Evolutionary conservation across 345 rosid species (phyloP).

Genomic region (Jatropha curcas): DNA sequence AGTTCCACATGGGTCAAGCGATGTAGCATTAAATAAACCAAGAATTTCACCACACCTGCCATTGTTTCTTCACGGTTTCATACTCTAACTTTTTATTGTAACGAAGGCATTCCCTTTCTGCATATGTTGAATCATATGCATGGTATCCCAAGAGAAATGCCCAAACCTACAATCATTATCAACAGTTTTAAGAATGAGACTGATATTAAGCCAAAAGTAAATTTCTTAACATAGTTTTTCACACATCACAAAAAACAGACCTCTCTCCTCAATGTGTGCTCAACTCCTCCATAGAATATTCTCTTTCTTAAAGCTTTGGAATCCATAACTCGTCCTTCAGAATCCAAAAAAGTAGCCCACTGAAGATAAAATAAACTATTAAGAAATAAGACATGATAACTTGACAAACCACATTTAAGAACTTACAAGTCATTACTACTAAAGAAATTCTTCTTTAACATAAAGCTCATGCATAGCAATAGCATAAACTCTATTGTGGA

Average conservation of each 20-base stretch:
- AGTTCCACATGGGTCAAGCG: not conserved
- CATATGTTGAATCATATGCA: slow-evolving; percentile 75
- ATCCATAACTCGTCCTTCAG: slow-evolving; percentile 79
- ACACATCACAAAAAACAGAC: slow-evolving; percentile 41
- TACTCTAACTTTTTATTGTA: slow-evolving; percentile 68
- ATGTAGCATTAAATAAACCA: not conserved
- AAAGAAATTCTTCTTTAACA: not conserved
- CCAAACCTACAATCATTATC: slow-evolving; percentile 66
- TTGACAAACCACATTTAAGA: not conserved
- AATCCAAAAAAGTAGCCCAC: slow-evolving; percentile 86
- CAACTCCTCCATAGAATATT: slow-evolving; percentile 94
- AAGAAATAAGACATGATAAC: not conserved
- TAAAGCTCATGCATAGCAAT: not conserved
- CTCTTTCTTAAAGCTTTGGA: slow-evolving; percentile 70
- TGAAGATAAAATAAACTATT: slow-evolving; percentile 32
- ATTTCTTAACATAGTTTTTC: not conserved
- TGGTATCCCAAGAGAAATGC: slow-evolving; percentile 80
- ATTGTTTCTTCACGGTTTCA: slow-evolving; percentile 77
- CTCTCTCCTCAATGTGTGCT: slow-evolving; percentile 72
- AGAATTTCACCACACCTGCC: slow-evolving; percentile 62
- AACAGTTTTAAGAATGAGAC: slow-evolving; percentile 17
- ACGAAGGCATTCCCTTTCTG: slow-evolving; percentile 77
- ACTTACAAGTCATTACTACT: not conserved
- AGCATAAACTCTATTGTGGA: not conserved
- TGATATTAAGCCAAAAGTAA: slow-evolving; percentile 10